Evolutionary conservation across 495 filamentous ascomycete species (phyloP).

Genomic region (Trichodelitschia bisporula): DNA sequence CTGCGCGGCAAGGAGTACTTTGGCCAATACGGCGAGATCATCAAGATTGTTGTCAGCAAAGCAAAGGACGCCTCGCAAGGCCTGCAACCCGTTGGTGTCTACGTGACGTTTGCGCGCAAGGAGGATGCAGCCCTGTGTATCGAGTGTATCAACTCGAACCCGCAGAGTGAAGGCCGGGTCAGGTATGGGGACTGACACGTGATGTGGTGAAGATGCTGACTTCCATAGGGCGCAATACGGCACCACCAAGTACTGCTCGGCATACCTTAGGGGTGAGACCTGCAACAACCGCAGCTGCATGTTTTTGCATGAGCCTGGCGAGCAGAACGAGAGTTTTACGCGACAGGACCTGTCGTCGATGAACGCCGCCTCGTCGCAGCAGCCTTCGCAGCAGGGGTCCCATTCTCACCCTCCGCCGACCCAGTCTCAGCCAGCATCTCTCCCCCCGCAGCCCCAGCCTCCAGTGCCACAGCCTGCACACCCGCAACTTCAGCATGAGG

Average conservation of each 20-base stretch:
- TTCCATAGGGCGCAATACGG: slow-evolving; percentile 61
- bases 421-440: slow-evolving; percentile 26
- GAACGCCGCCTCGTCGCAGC: slow-evolving; percentile 66
- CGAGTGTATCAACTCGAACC: no score
- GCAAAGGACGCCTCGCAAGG: slow-evolving; percentile 49
- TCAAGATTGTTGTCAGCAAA: slow-evolving; percentile 97
- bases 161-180: no score
- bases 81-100: slow-evolving; percentile 65
- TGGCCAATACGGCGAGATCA: slow-evolving; percentile 93
- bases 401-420: no score
- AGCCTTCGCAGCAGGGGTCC: no score
- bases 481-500: slow-evolving; percentile 40
- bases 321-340: slow-evolving; percentile 91
- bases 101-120: slow-evolving; percentile 82
- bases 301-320: slow-evolving; percentile 90
- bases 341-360: slow-evolving; percentile 90
- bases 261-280: slow-evolving; percentile 75
- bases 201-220: no score
- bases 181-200: no score
- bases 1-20: slow-evolving; percentile 80
- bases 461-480: slow-evolving; percentile 44
- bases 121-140: slow-evolving; percentile 78
- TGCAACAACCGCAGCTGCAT: slow-evolving; percentile 92
- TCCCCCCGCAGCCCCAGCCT: slow-evolving; percentile 20
- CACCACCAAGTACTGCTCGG: slow-evolving; percentile 97